Evolutionary conservation across 306 rosid genomes (phyloP), one percentile per base, ranked within the genome.

Genomic region (Fragaria vesca): DNA sequence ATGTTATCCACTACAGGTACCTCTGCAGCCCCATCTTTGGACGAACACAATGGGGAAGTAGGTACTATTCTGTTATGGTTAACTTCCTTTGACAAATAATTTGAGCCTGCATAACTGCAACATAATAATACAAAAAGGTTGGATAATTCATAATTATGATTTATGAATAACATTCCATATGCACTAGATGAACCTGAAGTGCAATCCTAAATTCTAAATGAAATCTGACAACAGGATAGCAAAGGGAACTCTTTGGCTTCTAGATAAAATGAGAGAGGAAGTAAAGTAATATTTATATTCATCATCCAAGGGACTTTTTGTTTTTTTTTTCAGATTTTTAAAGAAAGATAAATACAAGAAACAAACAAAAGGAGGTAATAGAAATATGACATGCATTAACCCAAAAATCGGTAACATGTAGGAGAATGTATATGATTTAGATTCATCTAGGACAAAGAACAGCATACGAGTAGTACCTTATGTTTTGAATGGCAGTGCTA

Each of bases 31-130:
- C 79, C 85, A 4, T 75, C 80, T 70, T 79, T 71, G 58, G 67
- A 24, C 54, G 87, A 78, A 83, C 54, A 38, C 52, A 79, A 80
- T 68, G 67, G 86, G 38, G 91, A 89, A 82, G 91, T 83, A 38
- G 93, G 94, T 71, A 86, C 93, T 65, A 93, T 78, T 84, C 84
- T 90, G 84, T 81, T 89, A 61, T 79, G 87, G 83, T 84, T 83
- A 66, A 80, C 87, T 69, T 93, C 99, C 81, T 83, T 90, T 12
- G 66, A 36, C 72, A 69, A 82, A 24, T 85, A 82, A 87, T 83
- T 85, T 52, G 83, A 72, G 83, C 83, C 82, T 12, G 83, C 76
- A 36, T 28, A 88, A 83, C 98, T 91, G 90, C 74, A 83, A 75
- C 47, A 12, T 20, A 18, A 12, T 20, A 63, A 32, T 70, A 36